Evolutionary conservation across 2,329 filamentous ascomycete genomes (phyloP).

Genomic region (Cryphonectria radicalis): DNA sequence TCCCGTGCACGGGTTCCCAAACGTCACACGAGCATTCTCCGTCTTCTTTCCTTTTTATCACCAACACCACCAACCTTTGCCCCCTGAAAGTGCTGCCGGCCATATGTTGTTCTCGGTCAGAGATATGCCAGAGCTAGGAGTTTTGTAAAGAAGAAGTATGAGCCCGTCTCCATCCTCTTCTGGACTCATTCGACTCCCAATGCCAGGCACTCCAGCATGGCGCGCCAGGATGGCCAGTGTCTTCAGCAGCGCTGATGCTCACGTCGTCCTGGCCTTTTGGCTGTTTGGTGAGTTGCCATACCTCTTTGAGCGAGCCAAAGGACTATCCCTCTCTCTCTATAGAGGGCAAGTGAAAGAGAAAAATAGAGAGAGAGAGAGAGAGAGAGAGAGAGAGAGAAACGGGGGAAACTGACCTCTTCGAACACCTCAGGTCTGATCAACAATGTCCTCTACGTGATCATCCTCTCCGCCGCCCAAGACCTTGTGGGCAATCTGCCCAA

Average conservation of each 20-base stretch:
- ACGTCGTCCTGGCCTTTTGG: constrained; percentile 86
- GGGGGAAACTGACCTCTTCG: not conserved
- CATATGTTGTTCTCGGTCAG: not conserved
- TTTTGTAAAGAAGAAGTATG: constrained; percentile 35
- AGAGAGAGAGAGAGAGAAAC: no score
- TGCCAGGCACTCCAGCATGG: constrained; percentile 65
- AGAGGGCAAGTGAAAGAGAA: not conserved
- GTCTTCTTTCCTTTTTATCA: not conserved
- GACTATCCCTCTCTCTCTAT: not conserved
- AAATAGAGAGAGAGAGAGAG: not conserved
- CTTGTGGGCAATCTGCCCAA: constrained; percentile 91
- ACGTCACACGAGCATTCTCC: not conserved
- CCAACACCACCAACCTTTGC: not conserved
- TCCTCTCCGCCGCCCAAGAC: constrained; percentile 92
- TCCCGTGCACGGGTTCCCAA: not conserved
- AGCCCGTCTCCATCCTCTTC: constrained; percentile 47
- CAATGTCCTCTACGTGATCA: constrained; percentile 97
- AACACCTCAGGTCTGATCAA: constrained; percentile 76
- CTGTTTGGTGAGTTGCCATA: constrained; percentile 72
- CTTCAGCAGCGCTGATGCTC: constrained; percentile 69
- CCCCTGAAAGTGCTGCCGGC: not conserved
- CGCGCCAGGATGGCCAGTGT: constrained; percentile 65
- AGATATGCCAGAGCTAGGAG: constrained; percentile 8
- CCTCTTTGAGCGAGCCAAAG: not conserved
- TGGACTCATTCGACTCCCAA: constrained; percentile 58